A percentile compares a stretch with the other conserved stretches of the same genome.
phyloP scores from a whole-genome alignment of 192 early-diverging fungal genomes.

The Helicostylum pulchrum region DNA sequence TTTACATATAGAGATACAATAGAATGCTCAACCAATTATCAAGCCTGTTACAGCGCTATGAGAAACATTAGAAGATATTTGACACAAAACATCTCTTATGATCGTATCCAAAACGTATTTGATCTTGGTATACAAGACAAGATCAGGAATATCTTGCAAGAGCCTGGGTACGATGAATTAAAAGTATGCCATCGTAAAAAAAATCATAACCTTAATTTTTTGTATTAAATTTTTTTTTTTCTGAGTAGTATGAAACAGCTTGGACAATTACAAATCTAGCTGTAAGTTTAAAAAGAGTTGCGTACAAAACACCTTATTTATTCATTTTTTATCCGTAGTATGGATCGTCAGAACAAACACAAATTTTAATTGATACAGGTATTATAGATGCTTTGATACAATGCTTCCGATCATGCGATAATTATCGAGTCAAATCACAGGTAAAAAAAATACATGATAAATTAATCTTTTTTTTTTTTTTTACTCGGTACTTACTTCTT shows the following conservation, averaged over 20 bases:
- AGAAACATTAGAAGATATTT: conserved; percentile 9
- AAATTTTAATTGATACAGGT: conserved; percentile 15
- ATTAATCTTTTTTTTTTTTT: no score
- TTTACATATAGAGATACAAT: no score
- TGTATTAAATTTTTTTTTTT: not conserved
- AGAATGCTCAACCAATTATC: not conserved
- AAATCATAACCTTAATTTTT: not conserved
- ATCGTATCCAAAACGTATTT: conserved; percentile 16
- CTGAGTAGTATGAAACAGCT: conserved; percentile 25
- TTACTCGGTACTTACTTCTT: no score
- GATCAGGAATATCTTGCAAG: conserved; percentile 3
- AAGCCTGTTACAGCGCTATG: conserved; percentile 5
- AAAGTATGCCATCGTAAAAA: conserved; percentile 2
- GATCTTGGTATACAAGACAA: conserved; percentile 15
- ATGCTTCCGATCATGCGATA: conserved; percentile 8
- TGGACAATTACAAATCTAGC: conserved; percentile 32
- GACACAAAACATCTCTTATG: conserved; percentile 13
- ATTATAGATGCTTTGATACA: conserved; percentile 15
- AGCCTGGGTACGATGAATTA: conserved; percentile 8
- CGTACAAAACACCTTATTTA: no score
- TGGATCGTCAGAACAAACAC: conserved; percentile 23
- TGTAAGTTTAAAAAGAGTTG: conserved; percentile 7
- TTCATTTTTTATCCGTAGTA: conserved; percentile 9
- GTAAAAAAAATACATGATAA: conserved; percentile 5
- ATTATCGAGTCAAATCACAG: conserved; percentile 23